A percentile compares a stretch with the other conserved stretches of the same genome.
Conservation (phyloP, 192 early-diverging fungal species). For the Coemansia sp. region DNA sequence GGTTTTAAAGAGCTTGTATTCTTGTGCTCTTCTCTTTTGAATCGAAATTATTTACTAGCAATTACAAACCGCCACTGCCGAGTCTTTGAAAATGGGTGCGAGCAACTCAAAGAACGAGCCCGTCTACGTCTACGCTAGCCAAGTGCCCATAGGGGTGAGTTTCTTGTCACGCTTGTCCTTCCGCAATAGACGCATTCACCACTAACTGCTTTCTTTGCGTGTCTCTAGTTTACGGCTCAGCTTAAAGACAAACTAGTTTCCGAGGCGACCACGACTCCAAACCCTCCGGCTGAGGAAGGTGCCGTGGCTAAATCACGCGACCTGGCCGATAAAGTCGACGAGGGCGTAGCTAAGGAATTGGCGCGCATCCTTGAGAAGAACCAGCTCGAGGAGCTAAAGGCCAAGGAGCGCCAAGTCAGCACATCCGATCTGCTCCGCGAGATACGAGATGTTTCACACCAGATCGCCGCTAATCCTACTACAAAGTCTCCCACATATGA, state of each 20-base stretch:
- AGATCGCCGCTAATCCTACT: conserved; percentile 22
- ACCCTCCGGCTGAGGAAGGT: conserved; percentile 6
- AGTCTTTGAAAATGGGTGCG: conserved; percentile 39
- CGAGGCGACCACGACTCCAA: neutral
- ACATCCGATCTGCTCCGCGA: conserved; percentile 47
- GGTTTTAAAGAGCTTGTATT: neutral
- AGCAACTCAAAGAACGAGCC: conserved; percentile 52
- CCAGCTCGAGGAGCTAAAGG: conserved; percentile 44
- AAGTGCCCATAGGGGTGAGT: conserved; percentile 55
- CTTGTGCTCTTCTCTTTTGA: neutral
- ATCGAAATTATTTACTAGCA: neutral
- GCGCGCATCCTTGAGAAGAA: conserved; percentile 52
- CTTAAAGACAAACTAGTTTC: conserved; percentile 43
- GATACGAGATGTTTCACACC: conserved; percentile 51
- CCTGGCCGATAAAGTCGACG: conserved; percentile 34
- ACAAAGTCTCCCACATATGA: conserved; percentile 23
- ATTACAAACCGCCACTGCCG: neutral
- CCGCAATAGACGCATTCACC: neutral
- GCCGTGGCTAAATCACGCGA: conserved; percentile 16
- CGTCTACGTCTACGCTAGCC: conserved; percentile 47
- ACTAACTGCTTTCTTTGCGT: neutral
- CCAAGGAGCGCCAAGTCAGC: conserved; percentile 49
- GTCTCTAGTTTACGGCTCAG: conserved; percentile 44
- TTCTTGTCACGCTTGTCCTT: neutral
- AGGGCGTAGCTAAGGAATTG: conserved; percentile 49